phyloP scores from a whole-genome alignment of 768 basidiomycete species.

The Panus rudis region DNA sequence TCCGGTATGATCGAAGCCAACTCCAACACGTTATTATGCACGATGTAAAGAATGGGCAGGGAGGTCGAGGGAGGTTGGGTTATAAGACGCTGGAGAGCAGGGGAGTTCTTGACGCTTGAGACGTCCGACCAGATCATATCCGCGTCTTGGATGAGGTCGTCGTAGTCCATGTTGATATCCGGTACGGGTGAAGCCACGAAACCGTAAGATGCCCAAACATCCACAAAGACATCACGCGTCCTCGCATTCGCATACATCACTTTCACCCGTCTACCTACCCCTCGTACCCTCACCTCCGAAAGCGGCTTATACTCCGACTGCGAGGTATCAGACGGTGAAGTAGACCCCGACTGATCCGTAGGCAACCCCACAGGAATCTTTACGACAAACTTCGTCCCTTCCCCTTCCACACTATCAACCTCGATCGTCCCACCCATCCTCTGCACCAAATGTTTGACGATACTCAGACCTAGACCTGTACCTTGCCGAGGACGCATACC shows the following conservation, averaged over 20 bases:
- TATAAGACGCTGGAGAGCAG: slow-evolving; percentile 13
- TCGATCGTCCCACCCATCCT: slow-evolving; percentile 23
- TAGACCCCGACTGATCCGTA: no score
- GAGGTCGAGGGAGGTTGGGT: not conserved
- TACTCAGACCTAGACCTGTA: slow-evolving; percentile 23
- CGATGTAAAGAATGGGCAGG: slow-evolving; percentile 13
- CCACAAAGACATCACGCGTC: slow-evolving; percentile 15
- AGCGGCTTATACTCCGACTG: not conserved
- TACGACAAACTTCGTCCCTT: slow-evolving; percentile 20
- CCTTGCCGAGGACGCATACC: slow-evolving; percentile 19
- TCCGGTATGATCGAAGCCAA: slow-evolving; percentile 15
- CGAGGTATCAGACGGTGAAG: slow-evolving; percentile 5
- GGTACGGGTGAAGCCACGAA: slow-evolving; percentile 5
- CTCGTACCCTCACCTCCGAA: slow-evolving; percentile 8
- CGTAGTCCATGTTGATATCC: not conserved
- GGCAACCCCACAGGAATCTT: slow-evolving; percentile 17
- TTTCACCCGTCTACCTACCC: slow-evolving; percentile 17
- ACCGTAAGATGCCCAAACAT: slow-evolving; percentile 16
- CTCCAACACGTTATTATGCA: slow-evolving; percentile 16
- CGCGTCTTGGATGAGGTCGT: slow-evolving; percentile 11
- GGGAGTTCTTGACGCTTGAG: slow-evolving; percentile 12
- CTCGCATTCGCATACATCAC: slow-evolving; percentile 18
- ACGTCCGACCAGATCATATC: slow-evolving; percentile 21
- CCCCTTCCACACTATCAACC: slow-evolving; percentile 20
- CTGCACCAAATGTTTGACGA: slow-evolving; percentile 24